Percentiles rank a stretch among this genome's conserved stretches.
Evolutionary conservation across 2,329 filamentous ascomycete species (phyloP).

Genomic region (Pezicula neosporulosa): DNA sequence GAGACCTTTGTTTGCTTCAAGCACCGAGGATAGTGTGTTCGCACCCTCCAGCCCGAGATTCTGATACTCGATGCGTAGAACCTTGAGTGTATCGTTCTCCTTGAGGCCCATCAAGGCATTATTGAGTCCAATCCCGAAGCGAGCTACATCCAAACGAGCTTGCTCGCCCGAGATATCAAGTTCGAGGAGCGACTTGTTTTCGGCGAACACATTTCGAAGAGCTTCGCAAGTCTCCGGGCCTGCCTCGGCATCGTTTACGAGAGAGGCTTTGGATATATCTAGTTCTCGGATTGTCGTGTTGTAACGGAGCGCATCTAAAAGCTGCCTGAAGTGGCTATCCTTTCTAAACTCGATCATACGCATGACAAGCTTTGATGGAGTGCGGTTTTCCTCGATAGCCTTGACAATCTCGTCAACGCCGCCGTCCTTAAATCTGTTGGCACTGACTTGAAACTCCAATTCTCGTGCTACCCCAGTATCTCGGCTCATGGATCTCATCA

Average conservation of each 20-base stretch:
- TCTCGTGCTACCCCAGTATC: slow-evolving; percentile 46
- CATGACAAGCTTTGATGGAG: slow-evolving; percentile 62
- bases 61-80: slow-evolving; percentile 64
- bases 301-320: slow-evolving; percentile 56
- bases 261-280: slow-evolving; percentile 67
- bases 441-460: slow-evolving; percentile 64
- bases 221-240: slow-evolving; percentile 63
- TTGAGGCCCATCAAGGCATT: slow-evolving; percentile 62
- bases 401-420: slow-evolving; percentile 44
- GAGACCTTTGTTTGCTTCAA: slow-evolving; percentile 60
- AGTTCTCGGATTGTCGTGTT: slow-evolving; percentile 62
- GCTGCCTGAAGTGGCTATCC: slow-evolving; percentile 48
- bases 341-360: slow-evolving; percentile 58
- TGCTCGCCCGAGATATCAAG: slow-evolving; percentile 70
- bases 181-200: slow-evolving; percentile 63
- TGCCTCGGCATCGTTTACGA: slow-evolving; percentile 68
- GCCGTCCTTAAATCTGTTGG: slow-evolving; percentile 45
- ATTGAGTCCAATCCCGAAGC: slow-evolving; percentile 66
- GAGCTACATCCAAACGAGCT: slow-evolving; percentile 66
- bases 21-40: slow-evolving; percentile 64
- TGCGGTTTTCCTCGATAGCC: slow-evolving; percentile 47
- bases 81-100: slow-evolving; percentile 57
- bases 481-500: slow-evolving; percentile 60
- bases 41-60: slow-evolving; percentile 67
- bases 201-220: slow-evolving; percentile 60